Conservation (phyloP, 176 grass and related monocot species). For the Hordeum marinum region DNA sequence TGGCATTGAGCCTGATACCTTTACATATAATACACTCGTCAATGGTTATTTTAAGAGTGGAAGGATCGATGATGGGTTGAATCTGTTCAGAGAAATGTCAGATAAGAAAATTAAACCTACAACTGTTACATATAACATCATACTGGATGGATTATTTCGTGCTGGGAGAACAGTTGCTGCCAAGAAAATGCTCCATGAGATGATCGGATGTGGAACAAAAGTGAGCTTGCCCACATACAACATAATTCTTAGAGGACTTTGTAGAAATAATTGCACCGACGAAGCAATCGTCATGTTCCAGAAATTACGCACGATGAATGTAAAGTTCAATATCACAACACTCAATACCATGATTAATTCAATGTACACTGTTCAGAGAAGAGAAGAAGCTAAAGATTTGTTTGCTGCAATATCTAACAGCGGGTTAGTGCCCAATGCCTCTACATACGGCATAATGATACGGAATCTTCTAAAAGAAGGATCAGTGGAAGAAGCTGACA, state of each 20-base stretch:
- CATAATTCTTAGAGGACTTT: neutral
- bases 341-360: conserved; percentile 2
- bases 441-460: neutral
- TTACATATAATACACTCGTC: neutral
- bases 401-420: neutral
- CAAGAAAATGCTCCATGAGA: neutral
- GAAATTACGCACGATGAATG: neutral
- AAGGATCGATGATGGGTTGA: neutral
- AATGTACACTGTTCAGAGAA: neutral
- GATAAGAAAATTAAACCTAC: neutral
- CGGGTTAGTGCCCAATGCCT: neutral
- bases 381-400: neutral
- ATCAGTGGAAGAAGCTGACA: neutral
- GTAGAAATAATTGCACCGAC: neutral
- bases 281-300: neutral
- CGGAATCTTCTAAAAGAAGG: neutral
- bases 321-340: neutral
- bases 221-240: neutral
- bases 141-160: neutral
- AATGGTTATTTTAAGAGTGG: neutral
- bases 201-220: neutral
- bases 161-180: neutral
- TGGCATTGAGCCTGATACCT: neutral
- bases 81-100: neutral
- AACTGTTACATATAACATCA: neutral